These are phyloP conservation scores for Cruciata laevipes DNA, from an alignment of 257 asterid species.

Conservation along the genomic window DNA sequence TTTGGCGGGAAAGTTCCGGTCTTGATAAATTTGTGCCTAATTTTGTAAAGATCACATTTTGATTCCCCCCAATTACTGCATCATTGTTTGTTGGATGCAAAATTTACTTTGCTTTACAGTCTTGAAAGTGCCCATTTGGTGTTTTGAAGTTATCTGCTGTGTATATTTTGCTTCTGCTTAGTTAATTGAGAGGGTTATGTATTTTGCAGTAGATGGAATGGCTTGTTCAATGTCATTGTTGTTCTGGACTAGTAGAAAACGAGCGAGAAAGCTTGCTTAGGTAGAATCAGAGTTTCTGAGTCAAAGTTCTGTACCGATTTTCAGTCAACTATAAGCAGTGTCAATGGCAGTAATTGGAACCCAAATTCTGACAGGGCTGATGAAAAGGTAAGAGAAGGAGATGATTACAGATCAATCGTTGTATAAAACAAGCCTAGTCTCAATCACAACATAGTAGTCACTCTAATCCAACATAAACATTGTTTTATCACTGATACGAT, in stretches of 20 bases:
- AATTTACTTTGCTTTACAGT: not conserved
- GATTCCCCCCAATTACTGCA: not conserved
- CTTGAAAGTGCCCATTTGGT: too few species aligned
- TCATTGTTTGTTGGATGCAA: not conserved
- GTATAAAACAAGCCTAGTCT: too few species aligned
- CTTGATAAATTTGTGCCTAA: not conserved
- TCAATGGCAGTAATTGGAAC: constrained; percentile 12
- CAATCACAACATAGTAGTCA: too few species aligned
- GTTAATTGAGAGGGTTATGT: too few species aligned
- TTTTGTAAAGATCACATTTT: not conserved
- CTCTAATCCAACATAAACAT: too few species aligned
- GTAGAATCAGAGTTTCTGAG: not conserved
- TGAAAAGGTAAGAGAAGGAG: constrained; percentile 24
- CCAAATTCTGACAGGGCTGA: constrained; percentile 1
- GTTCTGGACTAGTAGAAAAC: constrained; percentile 5
- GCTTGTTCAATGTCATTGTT: not conserved
- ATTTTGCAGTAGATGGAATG: not conserved
- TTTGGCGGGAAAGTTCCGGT: not conserved
- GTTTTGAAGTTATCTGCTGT: too few species aligned
- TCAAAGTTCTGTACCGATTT: not conserved
- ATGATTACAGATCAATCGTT: constrained; percentile 78
- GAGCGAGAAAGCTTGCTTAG: not conserved
- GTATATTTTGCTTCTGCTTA: too few species aligned
- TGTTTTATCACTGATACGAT: too few species aligned
- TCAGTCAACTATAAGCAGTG: too few species aligned